Base-by-base conservation (phyloP, 2,329 filamentous ascomycete species). In the Aspergillus floridensis region DNA sequence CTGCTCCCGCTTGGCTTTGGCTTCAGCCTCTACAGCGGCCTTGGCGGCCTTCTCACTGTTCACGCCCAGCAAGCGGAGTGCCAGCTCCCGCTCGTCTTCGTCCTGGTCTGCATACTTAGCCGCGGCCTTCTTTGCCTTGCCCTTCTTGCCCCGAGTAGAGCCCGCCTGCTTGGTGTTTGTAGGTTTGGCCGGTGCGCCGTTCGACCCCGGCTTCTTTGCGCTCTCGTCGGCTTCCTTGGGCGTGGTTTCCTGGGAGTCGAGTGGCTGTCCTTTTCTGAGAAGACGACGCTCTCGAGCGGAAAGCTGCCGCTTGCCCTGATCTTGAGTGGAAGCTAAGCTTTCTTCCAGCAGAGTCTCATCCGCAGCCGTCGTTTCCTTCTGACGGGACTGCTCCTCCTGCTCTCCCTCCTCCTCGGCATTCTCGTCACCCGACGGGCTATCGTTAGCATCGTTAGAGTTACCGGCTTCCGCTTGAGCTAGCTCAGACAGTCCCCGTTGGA, bases 41-140 rank as follows among this genome's bases (percentile, higher is more conserved):
- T 89, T 86, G 1, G 88, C 88, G 0, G 84, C 83, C 66, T 76
- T 73, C 57, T 65, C 65, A 49, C 71, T 70, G 62, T 72, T 60
- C 83, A 91, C 88, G 44, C 95, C 95, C n/a, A 96, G 86, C n/a
- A 98, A 83, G 24, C 87, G 84, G 76, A 97, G 89, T 32, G 92
- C 92, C 0, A 93, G 84, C 6, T 84, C 85, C 12, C 92, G 91
- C 70, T 99, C 95, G 75, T 96, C 93, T 57, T 96, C 92, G 68
- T 98, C 93, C 80, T 98, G 95, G 67, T 96, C 81, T 49, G 90
- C 93, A 77, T 99, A 99, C 74, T 96, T 97, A 59, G 86, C 81
- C 3, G 91, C 91, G 2, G 91, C 87, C 74, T 95, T 96, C 80
- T 96, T 96, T 48, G 88, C 87, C 73, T 96, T 96, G 60, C 84